Percentiles rank a stretch among this genome's conserved stretches.
Evolutionary conservation across 108 stramenopile species (phyloP).

Genomic region (Aurantiochytrium sp.): DNA sequence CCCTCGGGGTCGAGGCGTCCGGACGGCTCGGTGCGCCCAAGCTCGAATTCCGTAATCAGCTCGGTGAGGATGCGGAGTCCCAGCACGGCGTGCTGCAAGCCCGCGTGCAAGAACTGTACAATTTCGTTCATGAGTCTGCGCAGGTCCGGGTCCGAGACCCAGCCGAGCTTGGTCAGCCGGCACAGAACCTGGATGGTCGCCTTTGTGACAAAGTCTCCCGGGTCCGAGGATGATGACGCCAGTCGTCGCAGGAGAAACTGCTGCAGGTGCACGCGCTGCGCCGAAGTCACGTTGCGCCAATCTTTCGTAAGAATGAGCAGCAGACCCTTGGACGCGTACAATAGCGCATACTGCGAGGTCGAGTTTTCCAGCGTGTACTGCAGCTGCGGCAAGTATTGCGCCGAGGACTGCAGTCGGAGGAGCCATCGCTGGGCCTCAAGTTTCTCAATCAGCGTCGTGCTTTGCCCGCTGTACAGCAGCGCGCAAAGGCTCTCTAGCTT

Average conservation of each 20-base stretch:
- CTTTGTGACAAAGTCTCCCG: not conserved
- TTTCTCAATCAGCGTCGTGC: not conserved
- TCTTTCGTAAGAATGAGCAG: not conserved
- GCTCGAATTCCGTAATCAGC: slow-evolving; percentile 20
- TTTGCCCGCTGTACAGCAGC: not conserved
- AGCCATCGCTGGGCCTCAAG: slow-evolving; percentile 4
- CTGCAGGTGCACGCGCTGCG: not conserved
- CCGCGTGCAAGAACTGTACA: not conserved
- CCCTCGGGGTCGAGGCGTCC: not conserved
- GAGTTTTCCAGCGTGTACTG: slow-evolving; percentile 26
- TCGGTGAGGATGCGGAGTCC: slow-evolving; percentile 6
- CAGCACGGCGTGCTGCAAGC: not conserved
- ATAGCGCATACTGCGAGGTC: not conserved
- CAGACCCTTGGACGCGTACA: slow-evolving; percentile 6
- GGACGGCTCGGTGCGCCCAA: not conserved
- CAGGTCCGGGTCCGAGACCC: not conserved
- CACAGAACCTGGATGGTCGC: not conserved
- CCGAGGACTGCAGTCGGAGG: slow-evolving; percentile 7
- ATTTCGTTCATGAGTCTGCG: not conserved
- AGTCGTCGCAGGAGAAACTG: not conserved
- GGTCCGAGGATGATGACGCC: not conserved
- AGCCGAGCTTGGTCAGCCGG: slow-evolving; percentile 11
- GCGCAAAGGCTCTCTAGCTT: slow-evolving; percentile 3
- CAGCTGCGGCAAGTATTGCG: slow-evolving; percentile 12
- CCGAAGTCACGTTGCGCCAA: not conserved